A percentile compares a stretch with the other conserved stretches of the same genome.
These are phyloP conservation scores for Agaricales sp. DNA, from an alignment of 1,284 basidiomycete genomes.

Conservation along the genomic window DNA sequence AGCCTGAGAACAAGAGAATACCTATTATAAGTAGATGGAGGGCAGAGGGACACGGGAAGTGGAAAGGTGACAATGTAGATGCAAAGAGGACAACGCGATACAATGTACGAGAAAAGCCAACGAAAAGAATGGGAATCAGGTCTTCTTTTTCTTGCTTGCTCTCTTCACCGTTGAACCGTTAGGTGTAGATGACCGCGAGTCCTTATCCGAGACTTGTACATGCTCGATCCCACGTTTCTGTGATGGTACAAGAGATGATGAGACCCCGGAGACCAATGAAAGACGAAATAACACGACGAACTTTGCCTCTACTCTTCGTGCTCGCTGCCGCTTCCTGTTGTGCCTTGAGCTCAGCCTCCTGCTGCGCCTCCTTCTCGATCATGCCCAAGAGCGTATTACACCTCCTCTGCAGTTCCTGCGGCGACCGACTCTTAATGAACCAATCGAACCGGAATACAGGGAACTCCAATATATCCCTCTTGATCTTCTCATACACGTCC, in stretches of 20 bases:
- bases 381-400: constrained; percentile 86
- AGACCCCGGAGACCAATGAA: background rate
- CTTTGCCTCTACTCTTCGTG: background rate
- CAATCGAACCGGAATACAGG: constrained; percentile 97
- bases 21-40: no score
- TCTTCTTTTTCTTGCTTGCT: constrained; percentile 41
- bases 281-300: background rate
- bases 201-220: constrained; percentile 43
- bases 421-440: constrained; percentile 96
- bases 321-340: background rate
- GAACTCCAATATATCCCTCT: constrained; percentile 92
- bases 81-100: no score
- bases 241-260: no score
- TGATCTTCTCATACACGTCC: constrained; percentile 93
- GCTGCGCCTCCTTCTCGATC: constrained; percentile 82
- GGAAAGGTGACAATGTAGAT: no score
- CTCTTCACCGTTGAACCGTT: constrained; percentile 26
- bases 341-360: background rate
- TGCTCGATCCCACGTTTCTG: constrained; percentile 63
- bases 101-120: no score
- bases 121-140: no score
- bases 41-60: no score
- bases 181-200: constrained; percentile 48
- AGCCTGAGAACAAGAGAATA: no score
- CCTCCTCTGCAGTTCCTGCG: constrained; percentile 83